Base-by-base conservation (phyloP, 257 asterid species). In the Rubia yunnanensis region DNA sequence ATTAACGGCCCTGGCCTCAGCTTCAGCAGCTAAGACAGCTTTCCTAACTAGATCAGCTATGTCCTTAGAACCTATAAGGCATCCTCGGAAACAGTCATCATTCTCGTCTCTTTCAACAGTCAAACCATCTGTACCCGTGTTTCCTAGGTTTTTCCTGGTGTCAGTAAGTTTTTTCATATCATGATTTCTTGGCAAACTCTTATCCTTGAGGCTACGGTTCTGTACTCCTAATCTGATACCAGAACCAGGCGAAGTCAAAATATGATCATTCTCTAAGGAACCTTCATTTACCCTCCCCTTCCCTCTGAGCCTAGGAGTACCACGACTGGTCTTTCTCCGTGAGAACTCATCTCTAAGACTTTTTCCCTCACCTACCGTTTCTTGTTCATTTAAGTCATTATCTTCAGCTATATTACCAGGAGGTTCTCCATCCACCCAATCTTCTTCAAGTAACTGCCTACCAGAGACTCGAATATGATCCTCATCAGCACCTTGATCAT, bases 21-120 rank as follows among this genome's bases (percentile, higher is more conserved):
- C 86, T 80, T 90, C 98, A 69, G 99, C 99, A 77, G 99, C 95
- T 73, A 77, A 74, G 66, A 94, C 95, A 65, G 99, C 99, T 73
- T 80, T 86, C 80, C 80, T 86, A 52, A 94, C 99, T 77, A 88
- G 76, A 65, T 83, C 88, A 63, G 83, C 78, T 32, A 94, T 79
- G 79, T 88, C 96, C 62, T 72, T 88, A 66, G 88, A 82, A 60
- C 99, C 99, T 66, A 94, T 74, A 80, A 71, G 83, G 77, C 97
- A 94, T 36, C 75, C 89, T 75, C 71, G 85, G 85, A 88, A 94
- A 79, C 96, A 94, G 61, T 90, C 98, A 78, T 94, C 99, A 76
- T 70, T 74, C 60, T 85, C 96, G 13, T 79, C 97, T 80, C 99
- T 88, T 76, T 83, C 95, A 75, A 77, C 74, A 41, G 67, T 70